Conservation (phyloP, 2,329 filamentous ascomycete genomes). For the Scedosporium apiospermum region DNA sequence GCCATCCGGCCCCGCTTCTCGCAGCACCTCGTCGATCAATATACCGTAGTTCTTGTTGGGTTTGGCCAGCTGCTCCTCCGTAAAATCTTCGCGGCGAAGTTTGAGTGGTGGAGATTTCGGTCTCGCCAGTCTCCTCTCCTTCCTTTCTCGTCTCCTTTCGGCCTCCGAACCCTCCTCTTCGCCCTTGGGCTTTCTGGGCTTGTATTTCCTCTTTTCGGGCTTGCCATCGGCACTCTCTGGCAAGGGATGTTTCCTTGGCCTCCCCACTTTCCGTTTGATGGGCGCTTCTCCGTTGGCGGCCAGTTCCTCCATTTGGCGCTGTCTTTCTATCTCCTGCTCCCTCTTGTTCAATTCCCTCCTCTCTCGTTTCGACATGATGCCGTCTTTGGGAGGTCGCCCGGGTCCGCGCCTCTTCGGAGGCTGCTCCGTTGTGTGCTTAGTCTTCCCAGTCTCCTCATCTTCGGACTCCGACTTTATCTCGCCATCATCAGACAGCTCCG, state of each 20-base stretch:
- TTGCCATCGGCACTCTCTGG: constrained; percentile 45
- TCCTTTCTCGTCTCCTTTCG: constrained; percentile 48
- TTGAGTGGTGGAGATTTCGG: constrained; percentile 52
- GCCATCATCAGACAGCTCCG: constrained; percentile 25
- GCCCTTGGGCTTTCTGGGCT: constrained; percentile 45
- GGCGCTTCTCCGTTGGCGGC: constrained; percentile 7
- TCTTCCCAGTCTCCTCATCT: constrained; percentile 14
- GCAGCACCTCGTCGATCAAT: constrained; percentile 50
- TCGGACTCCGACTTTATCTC: constrained; percentile 19
- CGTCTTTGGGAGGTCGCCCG: constrained; percentile 74
- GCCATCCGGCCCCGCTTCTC: constrained; percentile 42
- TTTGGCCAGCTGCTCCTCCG: constrained; percentile 48
- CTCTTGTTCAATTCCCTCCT: constrained; percentile 52
- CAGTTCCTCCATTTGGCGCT: constrained; percentile 3
- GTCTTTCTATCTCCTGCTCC: constrained; percentile 28
- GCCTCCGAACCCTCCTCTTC: constrained; percentile 47
- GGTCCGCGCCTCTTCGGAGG: constrained; percentile 63
- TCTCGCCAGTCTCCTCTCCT: constrained; percentile 44
- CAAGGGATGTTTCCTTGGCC: constrained; percentile 53
- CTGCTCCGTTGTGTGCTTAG: constrained; percentile 12
- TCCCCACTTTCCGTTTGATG: constrained; percentile 53
- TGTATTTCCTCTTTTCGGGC: constrained; percentile 58
- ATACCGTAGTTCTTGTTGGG: constrained; percentile 54
- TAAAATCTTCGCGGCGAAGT: constrained; percentile 45
- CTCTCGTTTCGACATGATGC: constrained; percentile 73